Percentiles rank a stretch among this genome's conserved stretches.
phyloP scores from a whole-genome alignment of 1,284 basidiomycete genomes.

The Waitea zeae region DNA sequence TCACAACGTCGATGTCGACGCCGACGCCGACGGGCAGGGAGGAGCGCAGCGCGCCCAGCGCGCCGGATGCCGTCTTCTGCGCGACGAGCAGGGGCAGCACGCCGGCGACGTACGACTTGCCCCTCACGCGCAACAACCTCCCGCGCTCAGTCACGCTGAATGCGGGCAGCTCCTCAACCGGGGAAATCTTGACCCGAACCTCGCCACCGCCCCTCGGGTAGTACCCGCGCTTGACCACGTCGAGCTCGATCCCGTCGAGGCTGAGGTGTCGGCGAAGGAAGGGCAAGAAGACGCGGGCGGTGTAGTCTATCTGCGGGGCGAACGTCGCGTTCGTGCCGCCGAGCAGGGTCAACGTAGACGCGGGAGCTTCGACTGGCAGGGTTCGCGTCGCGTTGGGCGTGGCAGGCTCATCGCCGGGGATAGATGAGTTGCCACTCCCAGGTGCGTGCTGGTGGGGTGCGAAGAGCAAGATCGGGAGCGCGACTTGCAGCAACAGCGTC shows the following conservation, averaged over 20 bases:
- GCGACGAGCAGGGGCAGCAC: conserved; percentile 30
- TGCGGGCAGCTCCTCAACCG: conserved; percentile 20
- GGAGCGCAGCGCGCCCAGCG: conserved; percentile 18
- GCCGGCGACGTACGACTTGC: conserved; percentile 43
- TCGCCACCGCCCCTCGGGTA: conserved; percentile 54
- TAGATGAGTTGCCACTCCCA: too few species aligned
- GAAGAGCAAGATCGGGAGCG: conserved; percentile 50
- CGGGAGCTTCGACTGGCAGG: conserved; percentile 10
- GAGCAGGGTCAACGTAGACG: conserved; percentile 29
- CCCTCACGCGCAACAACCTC: conserved; percentile 26
- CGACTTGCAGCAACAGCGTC: conserved; percentile 50
- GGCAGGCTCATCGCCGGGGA: neutral
- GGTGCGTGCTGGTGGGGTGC: neutral
- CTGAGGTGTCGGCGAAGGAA: conserved; percentile 41
- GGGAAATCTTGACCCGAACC: conserved; percentile 25
- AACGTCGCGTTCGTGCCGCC: conserved; percentile 54
- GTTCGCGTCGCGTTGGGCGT: neutral
- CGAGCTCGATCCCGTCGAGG: conserved; percentile 23
- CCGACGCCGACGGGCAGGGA: conserved; percentile 10
- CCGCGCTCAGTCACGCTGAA: conserved; percentile 37
- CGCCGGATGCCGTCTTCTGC: conserved; percentile 33
- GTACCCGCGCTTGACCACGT: conserved; percentile 40
- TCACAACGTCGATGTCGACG: conserved; percentile 21
- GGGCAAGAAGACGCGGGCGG: conserved; percentile 40
- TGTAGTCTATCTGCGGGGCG: conserved; percentile 60